A percentile compares a stretch with the other conserved stretches of the same genome.
These are phyloP conservation scores for Vitis hybrid DNA, from an alignment of 177 flowering plant species.

Conservation along the genomic window DNA sequence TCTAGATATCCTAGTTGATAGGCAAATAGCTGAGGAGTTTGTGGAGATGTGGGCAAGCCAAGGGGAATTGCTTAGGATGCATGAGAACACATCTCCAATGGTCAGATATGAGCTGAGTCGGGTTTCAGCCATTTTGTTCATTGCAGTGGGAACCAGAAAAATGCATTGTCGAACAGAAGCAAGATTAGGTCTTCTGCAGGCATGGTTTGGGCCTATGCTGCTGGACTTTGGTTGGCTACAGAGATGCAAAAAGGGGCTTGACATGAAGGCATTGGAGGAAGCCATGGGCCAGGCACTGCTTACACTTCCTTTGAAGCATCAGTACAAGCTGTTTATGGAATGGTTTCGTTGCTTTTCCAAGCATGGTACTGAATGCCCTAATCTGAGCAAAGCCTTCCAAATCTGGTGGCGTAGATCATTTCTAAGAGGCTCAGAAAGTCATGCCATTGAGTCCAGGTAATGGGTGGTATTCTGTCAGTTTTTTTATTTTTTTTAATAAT, in stretches of 20 bases:
- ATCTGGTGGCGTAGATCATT: conserved; percentile 91
- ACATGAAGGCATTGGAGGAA: conserved; percentile 72
- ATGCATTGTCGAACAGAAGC: conserved; percentile 62
- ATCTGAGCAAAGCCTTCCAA: conserved; percentile 83
- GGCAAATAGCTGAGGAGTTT: conserved; percentile 83
- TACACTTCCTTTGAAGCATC: conserved; percentile 78
- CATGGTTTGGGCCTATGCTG: conserved; percentile 88
- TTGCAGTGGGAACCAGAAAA: conserved; percentile 78
- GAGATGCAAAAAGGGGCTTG: conserved; percentile 86
- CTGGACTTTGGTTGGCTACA: conserved; percentile 88
- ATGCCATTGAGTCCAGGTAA: conserved; percentile 38
- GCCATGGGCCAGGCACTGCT: conserved; percentile 86
- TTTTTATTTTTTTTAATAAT: no score
- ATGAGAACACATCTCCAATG: conserved; percentile 67
- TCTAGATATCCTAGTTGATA: conserved; percentile 72
- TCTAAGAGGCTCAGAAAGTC: conserved; percentile 49
- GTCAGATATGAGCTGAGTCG: conserved; percentile 88
- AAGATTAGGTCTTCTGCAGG: conserved; percentile 47
- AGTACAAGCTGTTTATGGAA: conserved; percentile 71
- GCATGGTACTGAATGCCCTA: conserved; percentile 76
- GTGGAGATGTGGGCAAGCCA: conserved; percentile 74
- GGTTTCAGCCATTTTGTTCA: conserved; percentile 66
- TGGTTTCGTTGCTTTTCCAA: conserved; percentile 75
- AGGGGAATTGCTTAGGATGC: conserved; percentile 49
- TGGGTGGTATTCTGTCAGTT: background rate